Conservation (phyloP, 305 asterid species). For the Stenogyne calaminthoides region DNA sequence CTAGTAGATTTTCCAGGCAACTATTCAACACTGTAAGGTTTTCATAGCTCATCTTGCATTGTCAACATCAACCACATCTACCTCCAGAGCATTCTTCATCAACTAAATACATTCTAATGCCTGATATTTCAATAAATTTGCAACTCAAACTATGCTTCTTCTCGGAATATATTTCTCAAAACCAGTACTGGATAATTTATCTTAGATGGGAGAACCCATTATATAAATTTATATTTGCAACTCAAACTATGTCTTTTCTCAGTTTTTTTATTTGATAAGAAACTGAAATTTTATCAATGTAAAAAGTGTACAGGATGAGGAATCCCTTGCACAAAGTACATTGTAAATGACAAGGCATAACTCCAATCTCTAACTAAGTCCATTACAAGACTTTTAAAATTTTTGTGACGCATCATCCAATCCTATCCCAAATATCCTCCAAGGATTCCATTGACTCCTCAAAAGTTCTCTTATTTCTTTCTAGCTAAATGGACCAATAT, state of each 20-base stretch:
- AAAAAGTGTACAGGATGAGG: neutral
- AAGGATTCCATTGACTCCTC: neutral
- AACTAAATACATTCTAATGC: conserved; percentile 12
- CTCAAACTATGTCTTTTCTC: neutral
- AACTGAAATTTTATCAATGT: neutral
- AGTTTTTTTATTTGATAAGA: neutral
- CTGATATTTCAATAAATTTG: neutral
- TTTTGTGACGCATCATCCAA: neutral
- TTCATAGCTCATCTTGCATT: conserved; percentile 15
- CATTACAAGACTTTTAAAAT: neutral
- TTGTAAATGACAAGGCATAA: neutral
- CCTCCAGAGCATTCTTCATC: conserved; percentile 17
- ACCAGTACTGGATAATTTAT: conserved; percentile 3
- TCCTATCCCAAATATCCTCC: neutral
- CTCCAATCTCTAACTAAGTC: neutral
- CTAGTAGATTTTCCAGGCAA: neutral
- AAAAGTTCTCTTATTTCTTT: neutral
- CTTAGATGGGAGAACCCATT: neutral
- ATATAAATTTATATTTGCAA: neutral
- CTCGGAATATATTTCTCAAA: neutral
- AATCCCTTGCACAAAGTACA: neutral
- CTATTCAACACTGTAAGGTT: neutral
- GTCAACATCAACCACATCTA: conserved; percentile 7
- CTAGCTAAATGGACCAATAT: neutral
- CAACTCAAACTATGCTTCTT: conserved; percentile 3